Base-by-base conservation (phyloP, 2,329 filamentous ascomycete genomes). In the Fusarium denticulatum region DNA sequence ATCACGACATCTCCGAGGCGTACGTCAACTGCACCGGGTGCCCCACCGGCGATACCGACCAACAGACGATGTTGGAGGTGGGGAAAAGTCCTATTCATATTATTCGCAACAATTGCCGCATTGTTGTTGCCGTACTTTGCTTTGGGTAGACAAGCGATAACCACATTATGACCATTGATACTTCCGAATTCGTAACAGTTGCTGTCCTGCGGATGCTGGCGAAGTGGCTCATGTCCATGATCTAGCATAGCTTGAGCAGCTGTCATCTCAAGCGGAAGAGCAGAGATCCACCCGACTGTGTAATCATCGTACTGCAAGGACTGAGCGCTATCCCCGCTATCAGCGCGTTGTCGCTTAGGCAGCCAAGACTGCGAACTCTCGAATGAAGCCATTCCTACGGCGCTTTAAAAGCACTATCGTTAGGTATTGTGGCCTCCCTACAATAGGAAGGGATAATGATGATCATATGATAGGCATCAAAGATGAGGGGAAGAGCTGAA, bases 31-130 rank as follows among this genome's bases (percentile, higher is more conserved):
- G 15, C 11, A 5, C 58, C 5, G 49, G 71, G 7, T 18, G 26
- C 64, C 0, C 76, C 78, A 0, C 79, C 78, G 0, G 75, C 77
- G 6, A 80, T 78, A 0, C 79, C 79, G 0, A 80, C 79, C 53
- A 80, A 71, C 10, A 80, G 39, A 0, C 71, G 60, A 2, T 67
- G 3, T 0, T 46, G n/a, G 1, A 77, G 60, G 0, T 39, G 47
- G 0, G 42, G 87, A 64, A 84, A 90, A 40, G 92, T 87, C 13
- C 69, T 13, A 0, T 6, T 9, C 10, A 76, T 4, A 3, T 71
- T 18, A 0, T n/a, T 71, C 84, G 69, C n/a, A 0, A 79, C 78
- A 1, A 40, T 74, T 0, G 78, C 71, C 0, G 79, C 77, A 5
- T 74, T 77, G 9, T 73, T 79, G 0, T 57, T 76, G 0, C 78